phyloP scores from a whole-genome alignment of 73 alveolate genomes.

The Tetrahymena borealis region DNA sequence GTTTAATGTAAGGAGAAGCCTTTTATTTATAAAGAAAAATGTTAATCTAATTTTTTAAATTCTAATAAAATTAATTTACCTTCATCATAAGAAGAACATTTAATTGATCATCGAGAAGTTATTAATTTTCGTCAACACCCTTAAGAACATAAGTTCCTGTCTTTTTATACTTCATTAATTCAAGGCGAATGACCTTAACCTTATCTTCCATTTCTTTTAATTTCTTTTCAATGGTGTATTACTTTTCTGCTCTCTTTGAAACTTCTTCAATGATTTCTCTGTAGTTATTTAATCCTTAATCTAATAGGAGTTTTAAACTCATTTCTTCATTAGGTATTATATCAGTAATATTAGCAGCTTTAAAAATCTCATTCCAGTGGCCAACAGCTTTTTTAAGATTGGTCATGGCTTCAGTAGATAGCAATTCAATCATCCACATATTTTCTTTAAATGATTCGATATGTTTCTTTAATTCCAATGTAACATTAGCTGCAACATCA shows the following conservation, averaged over 20 bases:
- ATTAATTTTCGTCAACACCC: constrained; percentile 68
- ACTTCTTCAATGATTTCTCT: constrained; percentile 82
- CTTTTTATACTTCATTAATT: constrained; percentile 38
- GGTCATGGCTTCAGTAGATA: constrained; percentile 83
- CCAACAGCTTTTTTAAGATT: constrained; percentile 52
- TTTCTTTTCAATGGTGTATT: constrained; percentile 61
- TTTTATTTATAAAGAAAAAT: not conserved
- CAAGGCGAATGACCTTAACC: constrained; percentile 51
- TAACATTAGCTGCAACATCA: constrained; percentile 74
- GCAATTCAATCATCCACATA: constrained; percentile 83
- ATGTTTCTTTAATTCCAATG: constrained; percentile 74
- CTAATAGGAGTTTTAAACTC: constrained; percentile 63
- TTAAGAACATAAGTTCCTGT: constrained; percentile 63
- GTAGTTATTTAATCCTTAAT: constrained; percentile 63
- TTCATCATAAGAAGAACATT: constrained; percentile 68
- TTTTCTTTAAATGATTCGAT: constrained; percentile 77
- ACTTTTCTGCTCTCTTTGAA: constrained; percentile 75
- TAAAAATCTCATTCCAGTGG: constrained; percentile 92
- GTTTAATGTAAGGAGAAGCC: constrained; percentile 67
- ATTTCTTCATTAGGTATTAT: constrained; percentile 65
- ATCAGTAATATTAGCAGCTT: constrained; percentile 35
- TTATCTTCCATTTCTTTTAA: constrained; percentile 63
- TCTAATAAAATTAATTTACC: not conserved
- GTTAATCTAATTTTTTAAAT: not conserved
- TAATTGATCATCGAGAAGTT: constrained; percentile 70